Evolutionary conservation across 2,329 filamentous ascomycete genomes (phyloP).

Genomic region (Paraphaeosphaeria minitans): DNA sequence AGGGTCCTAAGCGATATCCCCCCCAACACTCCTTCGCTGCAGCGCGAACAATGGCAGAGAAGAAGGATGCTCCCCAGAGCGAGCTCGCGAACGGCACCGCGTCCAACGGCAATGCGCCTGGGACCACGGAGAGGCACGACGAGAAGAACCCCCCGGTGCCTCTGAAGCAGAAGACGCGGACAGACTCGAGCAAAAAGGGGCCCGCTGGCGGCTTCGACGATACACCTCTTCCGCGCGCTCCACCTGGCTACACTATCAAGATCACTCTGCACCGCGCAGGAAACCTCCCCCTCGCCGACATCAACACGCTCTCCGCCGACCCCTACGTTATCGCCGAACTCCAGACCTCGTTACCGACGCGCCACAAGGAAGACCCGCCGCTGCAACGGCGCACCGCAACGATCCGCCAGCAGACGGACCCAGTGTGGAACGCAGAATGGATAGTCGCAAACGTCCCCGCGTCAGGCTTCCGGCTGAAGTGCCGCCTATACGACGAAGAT

Average conservation of each 20-base stretch:
- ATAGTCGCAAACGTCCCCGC: slow-evolving; percentile 84
- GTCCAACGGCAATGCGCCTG: slow-evolving; percentile 21
- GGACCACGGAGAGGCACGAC: slow-evolving; percentile 20
- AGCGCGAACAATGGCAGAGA: slow-evolving; percentile 17
- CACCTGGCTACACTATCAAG: slow-evolving; percentile 80
- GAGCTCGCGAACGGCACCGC: slow-evolving; percentile 5
- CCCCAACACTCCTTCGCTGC: slow-evolving; percentile 1
- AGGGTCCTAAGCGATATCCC: background rate
- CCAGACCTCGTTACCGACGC: slow-evolving; percentile 68
- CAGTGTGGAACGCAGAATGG: slow-evolving; percentile 85
- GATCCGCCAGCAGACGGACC: slow-evolving; percentile 71
- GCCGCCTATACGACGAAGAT: slow-evolving; percentile 89
- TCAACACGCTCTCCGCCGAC: slow-evolving; percentile 78
- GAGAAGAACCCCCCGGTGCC: slow-evolving; percentile 26
- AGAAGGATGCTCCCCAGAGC: slow-evolving; percentile 10
- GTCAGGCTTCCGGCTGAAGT: slow-evolving; percentile 82
- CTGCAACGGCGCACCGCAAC: slow-evolving; percentile 78
- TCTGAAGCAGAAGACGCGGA: slow-evolving; percentile 30
- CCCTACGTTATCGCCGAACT: slow-evolving; percentile 82
- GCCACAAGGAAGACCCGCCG: slow-evolving; percentile 85
- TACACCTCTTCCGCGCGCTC: slow-evolving; percentile 75
- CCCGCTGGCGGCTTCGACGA: slow-evolving; percentile 80
- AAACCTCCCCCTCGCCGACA: slow-evolving; percentile 82
- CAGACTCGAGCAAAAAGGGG: slow-evolving; percentile 40
- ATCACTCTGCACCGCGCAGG: slow-evolving; percentile 82